These are phyloP conservation scores for Chrysoporthe puriensis DNA, from an alignment of 2,329 filamentous ascomycete species.

Conservation along the genomic window DNA sequence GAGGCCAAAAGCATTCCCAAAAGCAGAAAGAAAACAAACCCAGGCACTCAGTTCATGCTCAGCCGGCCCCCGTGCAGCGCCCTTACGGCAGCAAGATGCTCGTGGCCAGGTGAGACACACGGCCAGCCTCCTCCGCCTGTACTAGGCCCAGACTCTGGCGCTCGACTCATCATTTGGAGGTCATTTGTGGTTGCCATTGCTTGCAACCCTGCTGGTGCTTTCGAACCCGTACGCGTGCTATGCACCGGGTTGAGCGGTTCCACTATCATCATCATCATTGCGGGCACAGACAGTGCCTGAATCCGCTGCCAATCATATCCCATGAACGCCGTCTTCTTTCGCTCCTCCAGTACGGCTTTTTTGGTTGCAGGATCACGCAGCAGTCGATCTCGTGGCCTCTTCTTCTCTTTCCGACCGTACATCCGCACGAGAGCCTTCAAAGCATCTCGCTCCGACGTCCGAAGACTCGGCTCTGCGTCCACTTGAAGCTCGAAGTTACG, in stretches of 20 bases:
- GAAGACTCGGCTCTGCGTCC: slow-evolving; percentile 42
- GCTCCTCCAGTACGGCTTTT: slow-evolving; percentile 72
- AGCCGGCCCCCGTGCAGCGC: slow-evolving; percentile 28
- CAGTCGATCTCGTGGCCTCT: slow-evolving; percentile 81
- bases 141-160: not conserved
- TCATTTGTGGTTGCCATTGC: not conserved
- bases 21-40: not conserved
- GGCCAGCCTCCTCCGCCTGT: slow-evolving; percentile 10
- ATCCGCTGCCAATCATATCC: slow-evolving; percentile 83
- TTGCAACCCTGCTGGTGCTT: not conserved
- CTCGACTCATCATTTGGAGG: not conserved
- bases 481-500: slow-evolving; percentile 55
- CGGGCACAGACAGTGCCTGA: slow-evolving; percentile 21
- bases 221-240: not conserved
- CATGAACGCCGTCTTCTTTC: slow-evolving; percentile 82
- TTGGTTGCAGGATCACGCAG: slow-evolving; percentile 73
- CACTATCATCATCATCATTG: not conserved
- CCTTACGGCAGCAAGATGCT: slow-evolving; percentile 28
- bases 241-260: not conserved
- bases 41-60: slow-evolving; percentile 17
- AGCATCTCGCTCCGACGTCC: slow-evolving; percentile 43
- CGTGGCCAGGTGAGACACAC: slow-evolving; percentile 10
- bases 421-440: slow-evolving; percentile 56
- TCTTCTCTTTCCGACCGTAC: slow-evolving; percentile 68
- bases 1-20: not conserved